Conservation (phyloP, 345 rosid genomes). For the Sisymbrium irio region DNA sequence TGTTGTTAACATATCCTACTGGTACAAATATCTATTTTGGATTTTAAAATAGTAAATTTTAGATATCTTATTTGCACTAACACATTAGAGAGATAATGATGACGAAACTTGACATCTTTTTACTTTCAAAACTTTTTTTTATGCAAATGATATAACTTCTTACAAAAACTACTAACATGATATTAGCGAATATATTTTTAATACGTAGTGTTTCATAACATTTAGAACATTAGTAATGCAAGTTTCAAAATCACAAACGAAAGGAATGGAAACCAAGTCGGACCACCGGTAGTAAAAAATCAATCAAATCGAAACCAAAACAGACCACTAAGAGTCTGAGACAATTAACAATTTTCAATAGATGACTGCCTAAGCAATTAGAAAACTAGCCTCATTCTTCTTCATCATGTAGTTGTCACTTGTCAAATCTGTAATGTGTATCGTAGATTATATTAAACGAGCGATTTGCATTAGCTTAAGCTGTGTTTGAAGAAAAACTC, state of each 20-base stretch:
- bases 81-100: no score
- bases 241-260: not conserved
- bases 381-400: not conserved
- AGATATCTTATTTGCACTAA: no score
- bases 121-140: no score
- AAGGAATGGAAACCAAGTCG: not conserved
- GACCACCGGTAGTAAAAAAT: not conserved
- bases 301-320: slow-evolving; percentile 5
- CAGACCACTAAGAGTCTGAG: not conserved
- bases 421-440: slow-evolving; percentile 14
- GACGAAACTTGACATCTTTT: no score
- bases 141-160: no score
- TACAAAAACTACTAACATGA: no score
- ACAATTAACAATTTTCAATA: not conserved
- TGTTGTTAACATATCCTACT: no score
- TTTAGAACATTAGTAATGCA: not conserved
- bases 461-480: not conserved
- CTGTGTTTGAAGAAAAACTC: not conserved
- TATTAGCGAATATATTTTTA: no score
- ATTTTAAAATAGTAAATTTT: no score
- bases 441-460: not conserved
- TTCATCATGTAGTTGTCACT: slow-evolving; percentile 19
- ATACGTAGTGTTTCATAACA: no score
- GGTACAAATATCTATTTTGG: no score
- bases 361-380: not conserved